Evolutionary conservation across 371 early-diverging fungal species (phyloP).

Genomic region (Saksenaea oblongispora): DNA sequence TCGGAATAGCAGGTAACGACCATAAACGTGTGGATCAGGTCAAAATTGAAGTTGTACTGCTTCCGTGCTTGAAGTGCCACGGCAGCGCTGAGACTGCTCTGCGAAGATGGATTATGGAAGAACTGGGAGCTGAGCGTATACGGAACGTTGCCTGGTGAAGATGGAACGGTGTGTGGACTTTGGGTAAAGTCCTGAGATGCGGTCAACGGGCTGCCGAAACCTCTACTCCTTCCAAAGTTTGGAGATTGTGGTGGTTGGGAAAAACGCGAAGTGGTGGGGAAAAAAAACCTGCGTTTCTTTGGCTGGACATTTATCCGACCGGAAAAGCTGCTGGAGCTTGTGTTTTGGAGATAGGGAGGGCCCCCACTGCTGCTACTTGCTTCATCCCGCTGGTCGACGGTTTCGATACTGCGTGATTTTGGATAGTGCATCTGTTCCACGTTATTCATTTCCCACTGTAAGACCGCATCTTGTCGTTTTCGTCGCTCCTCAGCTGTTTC

Average conservation of each 20-base stretch:
- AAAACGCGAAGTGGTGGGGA: conserved; percentile 50
- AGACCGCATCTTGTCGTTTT: conserved; percentile 53
- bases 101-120: conserved; percentile 5
- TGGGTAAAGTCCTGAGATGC: background rate
- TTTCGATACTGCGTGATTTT: conserved; percentile 34
- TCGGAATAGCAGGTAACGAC: conserved; percentile 86
- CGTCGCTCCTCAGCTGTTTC: conserved; percentile 64
- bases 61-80: conserved; percentile 23
- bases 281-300: conserved; percentile 26
- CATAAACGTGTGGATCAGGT: conserved; percentile 52
- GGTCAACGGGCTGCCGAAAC: background rate
- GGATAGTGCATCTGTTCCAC: conserved; percentile 59
- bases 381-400: conserved; percentile 16
- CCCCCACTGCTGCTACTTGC: background rate
- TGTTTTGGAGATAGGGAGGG: conserved; percentile 4
- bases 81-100: conserved; percentile 10
- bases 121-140: conserved; percentile 20
- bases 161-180: conserved; percentile 10
- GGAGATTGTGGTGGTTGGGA: conserved; percentile 34
- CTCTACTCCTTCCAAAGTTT: background rate
- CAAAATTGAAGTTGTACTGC: conserved; percentile 51
- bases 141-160: conserved; percentile 11
- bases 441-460: conserved; percentile 71
- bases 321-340: background rate
- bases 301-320: background rate